Evolutionary conservation across 2,329 filamentous ascomycete genomes (phyloP).

Genomic region (Alternaria longipes): DNA sequence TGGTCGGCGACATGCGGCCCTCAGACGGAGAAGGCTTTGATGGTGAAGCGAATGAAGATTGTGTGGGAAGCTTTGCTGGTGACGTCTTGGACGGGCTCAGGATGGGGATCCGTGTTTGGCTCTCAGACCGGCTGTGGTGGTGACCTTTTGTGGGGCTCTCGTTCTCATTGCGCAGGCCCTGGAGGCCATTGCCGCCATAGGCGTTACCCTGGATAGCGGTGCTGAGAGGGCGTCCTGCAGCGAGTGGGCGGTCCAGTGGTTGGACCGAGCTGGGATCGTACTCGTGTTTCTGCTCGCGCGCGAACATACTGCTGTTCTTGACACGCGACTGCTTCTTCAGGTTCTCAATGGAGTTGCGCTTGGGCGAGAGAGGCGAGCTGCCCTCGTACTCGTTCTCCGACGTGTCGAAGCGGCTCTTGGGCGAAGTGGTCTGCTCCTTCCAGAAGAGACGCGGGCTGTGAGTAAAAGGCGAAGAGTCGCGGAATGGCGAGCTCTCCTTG

Average conservation of each 20-base stretch:
- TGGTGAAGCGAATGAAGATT: conserved; percentile 37
- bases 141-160: conserved; percentile 43
- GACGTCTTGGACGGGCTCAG: conserved; percentile 65
- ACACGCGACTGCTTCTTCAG: conserved; percentile 94
- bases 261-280: conserved; percentile 85
- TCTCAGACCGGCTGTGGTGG: conserved; percentile 61
- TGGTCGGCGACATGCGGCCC: conserved; percentile 76
- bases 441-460: conserved; percentile 89
- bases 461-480: conserved; percentile 76
- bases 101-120: conserved; percentile 67
- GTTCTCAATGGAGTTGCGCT: conserved; percentile 91
- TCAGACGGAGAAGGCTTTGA: conserved; percentile 35
- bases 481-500: conserved; percentile 80
- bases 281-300: conserved; percentile 88
- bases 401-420: conserved; percentile 63
- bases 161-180: conserved; percentile 52
- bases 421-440: conserved; percentile 76
- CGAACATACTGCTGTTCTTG: conserved; percentile 97
- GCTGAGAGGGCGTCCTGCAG: conserved; percentile 66
- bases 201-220: conserved; percentile 74
- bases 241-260: conserved; percentile 81
- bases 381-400: conserved; percentile 72
- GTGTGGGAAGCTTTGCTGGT: conserved; percentile 69
- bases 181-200: conserved; percentile 67
- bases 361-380: conserved; percentile 72